Percentiles rank a stretch among this genome's conserved stretches.
Evolutionary conservation across 1,139 yeast species (phyloP).

Genomic region (Taphrina wiesneri): DNA sequence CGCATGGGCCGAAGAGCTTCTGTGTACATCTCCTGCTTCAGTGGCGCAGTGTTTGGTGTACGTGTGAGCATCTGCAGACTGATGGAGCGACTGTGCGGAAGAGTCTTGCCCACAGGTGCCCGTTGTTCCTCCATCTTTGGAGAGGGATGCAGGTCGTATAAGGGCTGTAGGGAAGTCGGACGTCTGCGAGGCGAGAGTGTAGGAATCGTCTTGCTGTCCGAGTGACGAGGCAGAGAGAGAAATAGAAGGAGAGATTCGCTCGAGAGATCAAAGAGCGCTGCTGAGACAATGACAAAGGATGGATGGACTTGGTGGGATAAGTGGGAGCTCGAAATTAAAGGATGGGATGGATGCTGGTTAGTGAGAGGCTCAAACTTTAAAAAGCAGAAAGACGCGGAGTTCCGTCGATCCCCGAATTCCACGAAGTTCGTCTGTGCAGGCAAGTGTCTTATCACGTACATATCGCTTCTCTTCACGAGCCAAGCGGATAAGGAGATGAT

Average conservation of each 20-base stretch:
- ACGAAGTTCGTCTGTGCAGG: background rate
- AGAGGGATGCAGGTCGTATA: background rate
- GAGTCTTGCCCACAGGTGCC: slow-evolving; percentile 3
- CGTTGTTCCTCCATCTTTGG: slow-evolving; percentile 8
- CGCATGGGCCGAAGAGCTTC: slow-evolving; percentile 27
- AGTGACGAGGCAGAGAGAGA: too few relatives aligned
- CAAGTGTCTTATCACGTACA: background rate
- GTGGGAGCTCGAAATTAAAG: too few relatives aligned
- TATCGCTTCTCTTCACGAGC: background rate
- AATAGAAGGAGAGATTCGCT: too few relatives aligned
- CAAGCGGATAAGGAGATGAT: background rate
- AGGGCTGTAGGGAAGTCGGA: background rate
- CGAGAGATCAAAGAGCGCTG: too few relatives aligned
- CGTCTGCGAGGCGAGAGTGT: background rate
- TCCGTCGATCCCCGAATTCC: background rate
- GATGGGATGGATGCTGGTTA: too few relatives aligned
- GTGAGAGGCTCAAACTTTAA: background rate
- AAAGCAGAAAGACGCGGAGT: background rate
- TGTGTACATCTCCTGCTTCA: slow-evolving; percentile 24
- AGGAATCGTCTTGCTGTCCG: background rate
- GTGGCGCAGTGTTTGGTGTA: slow-evolving; percentile 19
- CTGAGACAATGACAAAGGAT: too few relatives aligned
- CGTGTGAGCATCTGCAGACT: slow-evolving; percentile 31
- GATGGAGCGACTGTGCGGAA: slow-evolving; percentile 22
- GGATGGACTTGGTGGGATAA: too few relatives aligned